Evolutionary conservation across 192 early-diverging fungal species (phyloP), one percentile per base, ranked within the genome.

Genomic region (Gonapodya sp.): DNA sequence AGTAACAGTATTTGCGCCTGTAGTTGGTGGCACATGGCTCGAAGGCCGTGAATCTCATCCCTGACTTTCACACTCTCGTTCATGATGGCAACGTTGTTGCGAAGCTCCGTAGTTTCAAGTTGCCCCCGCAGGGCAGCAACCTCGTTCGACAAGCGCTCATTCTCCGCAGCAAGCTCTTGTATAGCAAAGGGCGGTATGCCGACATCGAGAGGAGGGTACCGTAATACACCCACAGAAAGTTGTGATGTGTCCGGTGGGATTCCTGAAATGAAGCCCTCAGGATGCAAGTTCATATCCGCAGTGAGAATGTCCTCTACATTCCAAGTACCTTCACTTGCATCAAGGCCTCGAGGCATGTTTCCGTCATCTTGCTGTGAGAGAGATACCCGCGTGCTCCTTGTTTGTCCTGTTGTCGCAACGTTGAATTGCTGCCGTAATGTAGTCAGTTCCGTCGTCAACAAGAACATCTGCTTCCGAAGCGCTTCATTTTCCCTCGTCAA

Each of bases 41-140:
- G 80, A 35, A 93, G 37, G 72, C 89, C 88, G 72, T 93, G 90
- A 73, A 93, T 87, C 79, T 93, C 93, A 74, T 93, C 93, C 72
- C 92, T 89, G 79, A 92, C 79, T 30, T 91, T 82, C 80, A 90
- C 84, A 2, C 86, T 92, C 79, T 93, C 92, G 16, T 87, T 87
- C 88, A 93, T 89, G 35, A 93, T 81, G 1, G 92, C 91, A 83
- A 93, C 87, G 37, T 92, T 91, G 37, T 93, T 92, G 77, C 89
- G 87, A n/a, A 91, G 78, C 75, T 93, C 93, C 31, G 93, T 78
- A 24, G 90, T 89, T 0, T 85, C 84, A 31, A 93, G 73, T 34
- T 84, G 87, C 30, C 88, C 88, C 24, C 81, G 89, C 73, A 93
- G 77, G 2, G 87, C 86, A 75, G 88, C 87, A n/a, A 93, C 35